These are phyloP conservation scores for Tanacetum coccineum DNA, from an alignment of 129 eudicot species.

Conservation along the genomic window DNA sequence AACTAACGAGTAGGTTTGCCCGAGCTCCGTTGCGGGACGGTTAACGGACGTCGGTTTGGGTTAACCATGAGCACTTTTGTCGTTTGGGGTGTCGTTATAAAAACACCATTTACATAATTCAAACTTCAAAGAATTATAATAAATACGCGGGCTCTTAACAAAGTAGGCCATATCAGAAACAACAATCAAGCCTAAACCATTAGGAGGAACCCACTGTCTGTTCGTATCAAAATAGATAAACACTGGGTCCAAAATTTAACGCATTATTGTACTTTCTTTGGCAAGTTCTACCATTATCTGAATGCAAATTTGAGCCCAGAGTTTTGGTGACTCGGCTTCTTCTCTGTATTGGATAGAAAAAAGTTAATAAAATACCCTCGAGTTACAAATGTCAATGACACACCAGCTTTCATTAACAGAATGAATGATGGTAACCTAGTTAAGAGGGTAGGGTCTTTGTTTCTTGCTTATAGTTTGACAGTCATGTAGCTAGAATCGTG, in stretches of 20 bases:
- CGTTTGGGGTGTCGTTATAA: too few species aligned
- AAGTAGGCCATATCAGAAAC: slow-evolving; percentile 80
- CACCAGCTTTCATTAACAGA: not conserved
- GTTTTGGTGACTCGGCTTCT: slow-evolving; percentile 75
- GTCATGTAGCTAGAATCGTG: slow-evolving; percentile 35
- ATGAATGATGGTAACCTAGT: slow-evolving; percentile 44
- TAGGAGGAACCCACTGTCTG: too few species aligned
- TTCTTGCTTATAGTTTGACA: too few species aligned
- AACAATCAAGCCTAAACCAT: too few species aligned
- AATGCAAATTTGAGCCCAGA: slow-evolving; percentile 92
- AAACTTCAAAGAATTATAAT: not conserved
- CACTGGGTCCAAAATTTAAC: slow-evolving; percentile 81
- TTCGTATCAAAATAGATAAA: too few species aligned
- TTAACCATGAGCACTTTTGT: too few species aligned
- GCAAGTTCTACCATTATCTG: slow-evolving; percentile 88
- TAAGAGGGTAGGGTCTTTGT: too few species aligned
- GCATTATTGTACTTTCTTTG: slow-evolving; percentile 85
- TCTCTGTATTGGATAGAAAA: slow-evolving; percentile 44
- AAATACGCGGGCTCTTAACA: slow-evolving; percentile 61
- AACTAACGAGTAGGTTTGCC: too few species aligned
- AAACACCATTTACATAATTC: too few species aligned
- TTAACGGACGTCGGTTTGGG: too few species aligned
- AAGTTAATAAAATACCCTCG: not conserved
- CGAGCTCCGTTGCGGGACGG: too few species aligned
- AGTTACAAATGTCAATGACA: slow-evolving; percentile 3